These are phyloP conservation scores for Neonectria hederae DNA, from an alignment of 2,329 filamentous ascomycete genomes.

Conservation along the genomic window DNA sequence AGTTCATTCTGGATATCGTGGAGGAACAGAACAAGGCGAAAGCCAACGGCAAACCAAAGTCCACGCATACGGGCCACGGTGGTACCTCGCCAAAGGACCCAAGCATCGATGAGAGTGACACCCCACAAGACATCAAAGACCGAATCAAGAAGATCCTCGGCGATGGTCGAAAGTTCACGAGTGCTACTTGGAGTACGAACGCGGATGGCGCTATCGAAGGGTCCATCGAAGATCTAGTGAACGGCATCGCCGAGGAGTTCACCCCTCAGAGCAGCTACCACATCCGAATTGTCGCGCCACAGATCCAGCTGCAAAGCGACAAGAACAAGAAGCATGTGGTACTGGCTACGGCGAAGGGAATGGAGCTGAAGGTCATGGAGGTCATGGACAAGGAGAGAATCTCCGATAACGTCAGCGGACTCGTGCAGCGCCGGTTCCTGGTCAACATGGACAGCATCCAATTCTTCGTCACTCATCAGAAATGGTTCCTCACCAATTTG, in stretches of 20 bases:
- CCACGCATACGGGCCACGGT: slow-evolving; percentile 42
- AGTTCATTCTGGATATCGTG: slow-evolving; percentile 97
- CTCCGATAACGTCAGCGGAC: slow-evolving; percentile 90
- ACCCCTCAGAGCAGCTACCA: slow-evolving; percentile 93
- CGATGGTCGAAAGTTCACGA: slow-evolving; percentile 84
- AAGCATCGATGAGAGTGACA: slow-evolving; percentile 63
- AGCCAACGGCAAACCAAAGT: slow-evolving; percentile 43
- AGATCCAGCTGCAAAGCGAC: slow-evolving; percentile 98
- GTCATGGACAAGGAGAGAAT: slow-evolving; percentile 97
- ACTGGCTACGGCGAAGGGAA: slow-evolving; percentile 94
- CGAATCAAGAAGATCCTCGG: slow-evolving; percentile 86
- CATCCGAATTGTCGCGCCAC: slow-evolving; percentile 91
- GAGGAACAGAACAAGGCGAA: slow-evolving; percentile 89
- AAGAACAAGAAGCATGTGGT: slow-evolving; percentile 98
- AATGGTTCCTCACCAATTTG: slow-evolving; percentile 84
- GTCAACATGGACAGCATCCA: slow-evolving; percentile 98
- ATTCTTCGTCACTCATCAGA: slow-evolving; percentile 96
- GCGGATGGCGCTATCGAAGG: slow-evolving; percentile 48
- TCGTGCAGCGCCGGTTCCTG: slow-evolving; percentile 93
- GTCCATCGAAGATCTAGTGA: slow-evolving; percentile 69
- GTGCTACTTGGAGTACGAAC: slow-evolving; percentile 45
- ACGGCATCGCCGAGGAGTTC: slow-evolving; percentile 88
- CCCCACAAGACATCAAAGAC: slow-evolving; percentile 76
- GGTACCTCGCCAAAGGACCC: slow-evolving; percentile 49
- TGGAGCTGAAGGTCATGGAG: slow-evolving; percentile 97